phyloP scores from a whole-genome alignment of 345 rosid species.

The Cardiospermum halicacabum region DNA sequence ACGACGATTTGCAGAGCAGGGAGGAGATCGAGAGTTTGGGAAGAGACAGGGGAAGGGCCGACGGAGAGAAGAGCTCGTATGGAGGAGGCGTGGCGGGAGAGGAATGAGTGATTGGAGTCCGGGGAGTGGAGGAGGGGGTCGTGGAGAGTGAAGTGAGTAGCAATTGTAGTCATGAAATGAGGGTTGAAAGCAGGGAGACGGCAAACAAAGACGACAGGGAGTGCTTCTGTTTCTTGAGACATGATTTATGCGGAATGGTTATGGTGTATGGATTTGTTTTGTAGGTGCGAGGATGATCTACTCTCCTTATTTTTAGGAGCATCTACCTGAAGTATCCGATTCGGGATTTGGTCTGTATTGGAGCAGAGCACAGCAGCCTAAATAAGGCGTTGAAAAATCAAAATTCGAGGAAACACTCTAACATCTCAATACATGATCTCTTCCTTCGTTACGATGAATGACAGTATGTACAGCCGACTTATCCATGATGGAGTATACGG shows the following conservation, averaged over 20 bases:
- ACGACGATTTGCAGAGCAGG: conserved; percentile 32
- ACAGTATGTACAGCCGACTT: too few relatives aligned
- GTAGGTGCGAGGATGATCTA: too few relatives aligned
- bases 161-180: conserved; percentile 5
- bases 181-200: conserved; percentile 19
- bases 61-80: conserved; percentile 30
- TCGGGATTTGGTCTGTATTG: too few relatives aligned
- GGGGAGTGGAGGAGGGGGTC: conserved; percentile 25
- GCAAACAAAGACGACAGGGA: conserved; percentile 26
- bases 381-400: too few relatives aligned
- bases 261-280: too few relatives aligned
- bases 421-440: too few relatives aligned
- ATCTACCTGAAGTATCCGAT: too few relatives aligned
- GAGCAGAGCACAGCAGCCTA: too few relatives aligned
- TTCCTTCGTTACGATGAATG: too few relatives aligned
- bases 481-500: too few relatives aligned
- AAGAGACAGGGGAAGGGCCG: conserved; percentile 26
- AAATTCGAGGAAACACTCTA: too few relatives aligned
- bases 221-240: not conserved
- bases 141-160: conserved; percentile 24
- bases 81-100: conserved; percentile 23
- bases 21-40: conserved; percentile 24
- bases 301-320: too few relatives aligned
- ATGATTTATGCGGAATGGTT: not conserved
- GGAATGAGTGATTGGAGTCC: conserved; percentile 24